These are phyloP conservation scores for Firmiana major DNA, from an alignment of 345 rosid species.

Conservation along the genomic window DNA sequence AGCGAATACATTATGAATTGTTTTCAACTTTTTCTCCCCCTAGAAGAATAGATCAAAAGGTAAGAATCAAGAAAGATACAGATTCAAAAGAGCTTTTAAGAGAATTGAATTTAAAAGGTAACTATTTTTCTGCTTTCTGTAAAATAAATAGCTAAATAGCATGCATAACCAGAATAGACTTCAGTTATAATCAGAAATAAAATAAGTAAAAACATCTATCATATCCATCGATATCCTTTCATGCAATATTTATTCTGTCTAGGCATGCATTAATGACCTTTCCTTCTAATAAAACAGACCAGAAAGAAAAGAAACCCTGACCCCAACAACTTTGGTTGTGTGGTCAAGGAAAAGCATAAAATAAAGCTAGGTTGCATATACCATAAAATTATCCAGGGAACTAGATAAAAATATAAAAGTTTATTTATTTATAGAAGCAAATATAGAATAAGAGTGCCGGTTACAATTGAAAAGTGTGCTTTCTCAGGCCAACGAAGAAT, in stretches of 20 bases:
- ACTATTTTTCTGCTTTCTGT: neutral
- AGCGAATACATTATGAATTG: constrained; percentile 63
- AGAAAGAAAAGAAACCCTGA: neutral
- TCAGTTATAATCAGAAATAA: neutral
- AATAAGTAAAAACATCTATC: constrained; percentile 6
- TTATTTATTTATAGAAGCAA: neutral
- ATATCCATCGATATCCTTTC: neutral
- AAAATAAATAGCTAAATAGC: neutral
- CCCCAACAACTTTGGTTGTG: neutral
- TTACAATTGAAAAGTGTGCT: neutral
- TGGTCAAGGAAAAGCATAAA: neutral
- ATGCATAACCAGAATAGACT: neutral
- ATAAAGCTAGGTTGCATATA: neutral
- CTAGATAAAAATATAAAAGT: neutral
- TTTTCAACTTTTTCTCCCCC: constrained; percentile 71
- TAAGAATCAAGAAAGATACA: constrained; percentile 18
- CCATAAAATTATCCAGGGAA: neutral
- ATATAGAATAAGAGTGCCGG: neutral
- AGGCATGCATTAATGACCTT: neutral
- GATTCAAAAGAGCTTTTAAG: neutral
- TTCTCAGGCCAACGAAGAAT: neutral
- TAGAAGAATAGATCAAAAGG: constrained; percentile 17
- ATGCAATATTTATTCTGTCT: neutral
- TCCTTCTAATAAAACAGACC: neutral
- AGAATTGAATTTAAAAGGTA: no score